Conservation (phyloP, 495 filamentous ascomycete genomes). For the Stereocaulon alpinum region DNA sequence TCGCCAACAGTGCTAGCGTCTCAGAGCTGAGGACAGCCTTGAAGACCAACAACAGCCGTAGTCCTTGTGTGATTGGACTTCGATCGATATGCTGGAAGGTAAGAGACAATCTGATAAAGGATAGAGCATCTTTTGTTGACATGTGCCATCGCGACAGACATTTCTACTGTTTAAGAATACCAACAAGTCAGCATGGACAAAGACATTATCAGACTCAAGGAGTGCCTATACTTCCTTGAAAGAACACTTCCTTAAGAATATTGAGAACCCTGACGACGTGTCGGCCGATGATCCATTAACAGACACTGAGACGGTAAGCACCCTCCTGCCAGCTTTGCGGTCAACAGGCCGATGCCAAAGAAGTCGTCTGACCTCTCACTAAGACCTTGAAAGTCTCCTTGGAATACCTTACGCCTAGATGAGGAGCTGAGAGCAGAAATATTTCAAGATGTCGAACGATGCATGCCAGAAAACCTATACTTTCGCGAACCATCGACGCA, state of each 20-base stretch:
- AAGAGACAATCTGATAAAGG: constrained; percentile 12
- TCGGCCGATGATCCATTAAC: constrained; percentile 72
- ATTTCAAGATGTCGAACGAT: constrained; percentile 86
- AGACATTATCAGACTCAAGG: constrained; percentile 55
- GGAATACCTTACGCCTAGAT: constrained; percentile 73
- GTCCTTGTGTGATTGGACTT: constrained; percentile 60
- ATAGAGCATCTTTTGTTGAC: constrained; percentile 11
- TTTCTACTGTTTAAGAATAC: constrained; percentile 72
- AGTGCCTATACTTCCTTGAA: constrained; percentile 61
- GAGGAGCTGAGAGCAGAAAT: constrained; percentile 81
- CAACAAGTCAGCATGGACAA: constrained; percentile 56
- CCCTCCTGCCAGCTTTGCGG: constrained; percentile 7
- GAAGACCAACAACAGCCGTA: constrained; percentile 42
- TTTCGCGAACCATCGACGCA: constrained; percentile 77
- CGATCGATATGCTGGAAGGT: constrained; percentile 94
- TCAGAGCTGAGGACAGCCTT: constrained; percentile 57
- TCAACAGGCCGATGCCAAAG: constrained; percentile 13
- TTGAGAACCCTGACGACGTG: constrained; percentile 72
- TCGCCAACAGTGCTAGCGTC: constrained; percentile 48
- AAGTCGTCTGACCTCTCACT: constrained; percentile 32
- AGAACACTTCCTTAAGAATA: constrained; percentile 64
- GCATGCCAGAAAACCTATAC: constrained; percentile 84
- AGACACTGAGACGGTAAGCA: constrained; percentile 68
- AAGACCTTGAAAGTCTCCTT: constrained; percentile 63
- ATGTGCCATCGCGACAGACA: constrained; percentile 35